Base-by-base conservation (phyloP, 2,329 filamentous ascomycete species). In the Diaporthe nobilis region DNA sequence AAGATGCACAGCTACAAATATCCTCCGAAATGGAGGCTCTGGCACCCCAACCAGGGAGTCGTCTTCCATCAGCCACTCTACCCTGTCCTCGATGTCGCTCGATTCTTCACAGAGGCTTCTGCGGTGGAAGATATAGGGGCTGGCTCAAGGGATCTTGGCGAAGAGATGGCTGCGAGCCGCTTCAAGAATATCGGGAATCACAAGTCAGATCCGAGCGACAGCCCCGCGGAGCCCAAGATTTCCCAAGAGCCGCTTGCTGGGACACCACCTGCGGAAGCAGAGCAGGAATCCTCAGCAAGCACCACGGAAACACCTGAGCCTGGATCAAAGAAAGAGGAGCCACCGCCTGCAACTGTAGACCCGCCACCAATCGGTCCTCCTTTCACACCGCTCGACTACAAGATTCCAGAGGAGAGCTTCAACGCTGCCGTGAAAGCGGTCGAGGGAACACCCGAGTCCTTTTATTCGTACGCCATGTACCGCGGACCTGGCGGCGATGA, bases 401-500 rank as follows among this genome's bases (percentile, higher is more conserved):
- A 88, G 75, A 88, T 91, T 60, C 82, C 85, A 2, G 81, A 85
- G 42, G 82, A 87, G 4, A 75, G 85, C 28, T 90, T 90, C 76
- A 81, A 83, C 6, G 84, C 85, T 1, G 91, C 91, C 2, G 88
- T 86, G 76, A 80, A 84, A 6, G 88, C 89, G 1, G 78, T 83
- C 0, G 78, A 83, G 7, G 89, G 85, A 13, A 85, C 86, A 0
- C 80, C 83, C 1, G 84, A 83, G 65, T 92, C 91, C 0, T 94
- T 87, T 81, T 97, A 94, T 94, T 91, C 89, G 2, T 90, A 95
- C 82, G 86, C 81, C 1, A 83, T 95, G 74, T 97, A 96, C 81
- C 89, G 91, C 13, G 89, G 89, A 6, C 83, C 88, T 58, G 77
- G 80, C 3, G 77, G 76, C 63, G 81, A 85, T 17, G 86, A 87